Percentiles rank a stretch among this genome's conserved stretches.
These are phyloP conservation scores for Pichia deserticola DNA, from an alignment of 805 yeast genomes.

Conservation along the genomic window DNA sequence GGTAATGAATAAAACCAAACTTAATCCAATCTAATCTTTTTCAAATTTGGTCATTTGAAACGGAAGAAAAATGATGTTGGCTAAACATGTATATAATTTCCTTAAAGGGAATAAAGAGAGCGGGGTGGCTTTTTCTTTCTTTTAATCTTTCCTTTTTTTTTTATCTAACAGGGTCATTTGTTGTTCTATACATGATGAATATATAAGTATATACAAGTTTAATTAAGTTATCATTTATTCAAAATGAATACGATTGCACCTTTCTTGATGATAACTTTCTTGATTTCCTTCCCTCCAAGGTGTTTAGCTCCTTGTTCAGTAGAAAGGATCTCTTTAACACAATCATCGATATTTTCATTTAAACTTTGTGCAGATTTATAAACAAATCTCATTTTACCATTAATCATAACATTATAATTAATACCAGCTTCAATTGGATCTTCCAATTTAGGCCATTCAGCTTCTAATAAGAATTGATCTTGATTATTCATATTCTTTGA, in stretches of 20 bases:
- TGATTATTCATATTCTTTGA: slow-evolving; percentile 12
- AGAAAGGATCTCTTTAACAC: slow-evolving; percentile 30
- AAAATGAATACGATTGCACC: slow-evolving; percentile 21
- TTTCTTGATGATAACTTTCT: slow-evolving; percentile 47
- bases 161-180: too few relatives aligned
- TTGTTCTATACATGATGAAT: too few relatives aligned
- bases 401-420: slow-evolving; percentile 55
- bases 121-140: too few relatives aligned
- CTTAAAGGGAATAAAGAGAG: too few relatives aligned
- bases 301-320: slow-evolving; percentile 35
- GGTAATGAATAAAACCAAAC: too few relatives aligned
- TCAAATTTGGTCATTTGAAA: too few relatives aligned
- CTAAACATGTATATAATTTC: too few relatives aligned
- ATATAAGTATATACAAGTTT: too few relatives aligned
- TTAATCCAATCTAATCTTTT: too few relatives aligned
- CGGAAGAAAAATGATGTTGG: too few relatives aligned
- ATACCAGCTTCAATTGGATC: slow-evolving; percentile 30
- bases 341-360: slow-evolving; percentile 26
- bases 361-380: slow-evolving; percentile 30
- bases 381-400: slow-evolving; percentile 60
- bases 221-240: not conserved
- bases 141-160: too few relatives aligned
- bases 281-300: slow-evolving; percentile 35
- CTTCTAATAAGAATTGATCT: slow-evolving; percentile 39
- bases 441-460: slow-evolving; percentile 59